Evolutionary conservation across 116 monocot genomes (phyloP), one percentile per base, ranked within the genome.

Genomic region (Trichopus zeylanicus): DNA sequence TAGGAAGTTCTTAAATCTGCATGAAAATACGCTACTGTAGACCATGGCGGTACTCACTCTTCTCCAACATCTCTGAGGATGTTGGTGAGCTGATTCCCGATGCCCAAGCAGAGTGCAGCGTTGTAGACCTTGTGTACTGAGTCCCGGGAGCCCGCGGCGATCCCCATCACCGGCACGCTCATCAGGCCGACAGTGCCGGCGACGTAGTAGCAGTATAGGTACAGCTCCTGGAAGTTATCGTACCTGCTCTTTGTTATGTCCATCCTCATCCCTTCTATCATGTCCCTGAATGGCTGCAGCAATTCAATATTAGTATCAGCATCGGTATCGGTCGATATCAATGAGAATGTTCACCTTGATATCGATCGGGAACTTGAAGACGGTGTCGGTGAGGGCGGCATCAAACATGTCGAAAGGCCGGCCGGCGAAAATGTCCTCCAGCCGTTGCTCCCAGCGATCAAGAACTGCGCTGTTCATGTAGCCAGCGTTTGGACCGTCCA

Each of bases 401-500:
- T 94, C 94, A 10, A 78, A 62, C 89, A 94, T 83, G 60, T 94
- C 94, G 31, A 81, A 94, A 2, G 94, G 86, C 7, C 81, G 78
- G 2, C 89, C 86, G 10, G 61, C 78, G 48, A 94, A 89, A 27
- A 89, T 32, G 60, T 83, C 86, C 24, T 89, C 81, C 51, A 94
- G 52, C 66, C 83, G 75, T 11, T 67, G 34, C 56, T 89, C 75
- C 94, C 94, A 94, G n/a, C 83, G 51, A 33, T 89, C 76, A 9
- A 94, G 65, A 9, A 83, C 94, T 0, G 76, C 47, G 1, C 83
- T 78, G 19, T 83, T 89, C 22, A 86, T 94, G 57, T 86, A 81
- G 0, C 86, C 80, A 5, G 94, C 86, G 53, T 95, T 95, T 2
- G 94, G 94, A 3, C 94, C 94, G 56, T 95, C 94, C 29, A 95